Evolutionary conservation across 176 grass and related monocot species (phyloP).

Genomic region (Phyllostachys edulis): DNA sequence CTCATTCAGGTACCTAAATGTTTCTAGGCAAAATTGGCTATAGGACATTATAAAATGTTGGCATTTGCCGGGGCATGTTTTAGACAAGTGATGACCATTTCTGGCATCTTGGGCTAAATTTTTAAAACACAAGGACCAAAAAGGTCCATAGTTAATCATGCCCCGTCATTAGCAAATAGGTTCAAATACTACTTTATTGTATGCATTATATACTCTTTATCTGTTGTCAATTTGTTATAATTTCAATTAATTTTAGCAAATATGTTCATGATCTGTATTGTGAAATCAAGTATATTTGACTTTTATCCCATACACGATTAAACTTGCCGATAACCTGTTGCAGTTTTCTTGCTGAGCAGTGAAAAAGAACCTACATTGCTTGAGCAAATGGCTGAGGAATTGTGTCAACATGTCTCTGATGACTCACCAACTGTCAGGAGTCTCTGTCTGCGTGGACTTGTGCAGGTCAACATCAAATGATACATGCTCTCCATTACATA

Average conservation of each 20-base stretch:
- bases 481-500: slow-evolving; percentile 24
- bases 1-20: no score
- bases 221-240: background rate
- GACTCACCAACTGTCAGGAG: slow-evolving; percentile 85
- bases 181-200: background rate
- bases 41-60: no score
- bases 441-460: slow-evolving; percentile 87
- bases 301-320: slow-evolving; percentile 24
- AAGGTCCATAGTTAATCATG: background rate
- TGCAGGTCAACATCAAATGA: slow-evolving; percentile 55
- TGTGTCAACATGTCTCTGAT: slow-evolving; percentile 96
- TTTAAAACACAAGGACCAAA: background rate
- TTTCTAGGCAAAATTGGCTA: background rate
- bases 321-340: slow-evolving; percentile 22
- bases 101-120: background rate
- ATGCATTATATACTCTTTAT: slow-evolving; percentile 1
- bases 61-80: no score
- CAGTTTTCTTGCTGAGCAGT: slow-evolving; percentile 53
- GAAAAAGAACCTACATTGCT: slow-evolving; percentile 69
- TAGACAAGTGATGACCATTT: no score
- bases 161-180: background rate
- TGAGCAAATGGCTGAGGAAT: slow-evolving; percentile 80
- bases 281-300: background rate
- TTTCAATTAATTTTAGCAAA: slow-evolving; percentile 13
- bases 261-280: slow-evolving; percentile 2